These are phyloP conservation scores for Lathyrus tuberosus DNA, from an alignment of 306 rosid genomes.

Conservation along the genomic window DNA sequence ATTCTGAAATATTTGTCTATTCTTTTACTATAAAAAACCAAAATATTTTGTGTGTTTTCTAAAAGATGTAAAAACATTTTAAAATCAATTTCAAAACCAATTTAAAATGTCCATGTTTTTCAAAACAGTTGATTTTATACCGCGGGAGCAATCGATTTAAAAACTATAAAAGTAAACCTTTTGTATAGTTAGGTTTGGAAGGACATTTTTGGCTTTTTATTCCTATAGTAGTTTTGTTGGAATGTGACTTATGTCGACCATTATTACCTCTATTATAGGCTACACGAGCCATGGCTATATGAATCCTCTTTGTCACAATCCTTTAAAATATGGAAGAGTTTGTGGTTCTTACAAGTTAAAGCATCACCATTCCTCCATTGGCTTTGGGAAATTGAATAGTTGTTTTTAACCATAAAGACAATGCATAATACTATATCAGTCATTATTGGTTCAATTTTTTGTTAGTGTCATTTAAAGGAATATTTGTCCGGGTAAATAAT, in stretches of 20 bases:
- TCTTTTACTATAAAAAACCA: too few species aligned
- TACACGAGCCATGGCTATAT: background rate
- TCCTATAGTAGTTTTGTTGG: conserved; percentile 12
- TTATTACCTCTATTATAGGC: background rate
- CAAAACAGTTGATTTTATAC: background rate
- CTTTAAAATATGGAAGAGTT: conserved; percentile 9
- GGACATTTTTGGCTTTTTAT: conserved; percentile 43
- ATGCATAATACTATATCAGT: background rate
- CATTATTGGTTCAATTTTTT: conserved; percentile 10
- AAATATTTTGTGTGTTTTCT: too few species aligned
- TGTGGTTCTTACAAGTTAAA: conserved; percentile 16
- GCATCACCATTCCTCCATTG: conserved; percentile 2
- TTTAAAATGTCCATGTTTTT: background rate
- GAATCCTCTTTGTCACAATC: background rate
- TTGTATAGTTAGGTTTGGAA: conserved; percentile 9
- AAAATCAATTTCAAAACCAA: too few species aligned
- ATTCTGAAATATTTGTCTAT: too few species aligned
- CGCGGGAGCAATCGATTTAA: background rate
- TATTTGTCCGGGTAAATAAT: background rate
- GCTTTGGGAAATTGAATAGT: conserved; percentile 41
- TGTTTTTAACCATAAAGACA: conserved; percentile 44
- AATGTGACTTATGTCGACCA: conserved; percentile 21
- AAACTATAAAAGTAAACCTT: background rate
- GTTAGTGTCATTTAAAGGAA: conserved; percentile 18
- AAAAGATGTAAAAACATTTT: too few species aligned